These are phyloP conservation scores for Sugiyamaella pinicola DNA, from an alignment of 1,139 yeast species.

Conservation along the genomic window DNA sequence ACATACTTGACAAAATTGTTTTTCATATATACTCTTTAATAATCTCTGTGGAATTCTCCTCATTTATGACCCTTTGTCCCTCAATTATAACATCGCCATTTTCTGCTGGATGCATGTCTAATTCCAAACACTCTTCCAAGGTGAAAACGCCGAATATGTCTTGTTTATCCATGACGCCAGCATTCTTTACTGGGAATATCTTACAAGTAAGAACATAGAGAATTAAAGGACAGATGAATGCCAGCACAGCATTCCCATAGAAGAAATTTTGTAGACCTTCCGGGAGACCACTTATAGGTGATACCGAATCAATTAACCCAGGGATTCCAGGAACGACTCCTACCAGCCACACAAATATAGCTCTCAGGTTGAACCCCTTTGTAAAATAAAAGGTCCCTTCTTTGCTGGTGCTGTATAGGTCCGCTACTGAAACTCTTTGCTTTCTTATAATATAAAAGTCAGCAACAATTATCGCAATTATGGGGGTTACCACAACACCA, in stretches of 20 bases:
- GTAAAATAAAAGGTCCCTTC: constrained; percentile 47
- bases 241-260: constrained; percentile 24
- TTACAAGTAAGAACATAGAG: constrained; percentile 22
- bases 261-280: constrained; percentile 19
- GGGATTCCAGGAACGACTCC: constrained; percentile 51
- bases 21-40: neutral
- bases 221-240: constrained; percentile 23
- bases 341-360: constrained; percentile 46
- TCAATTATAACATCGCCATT: neutral
- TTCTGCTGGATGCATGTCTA: constrained; percentile 1
- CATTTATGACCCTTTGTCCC: neutral
- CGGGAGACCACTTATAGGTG: constrained; percentile 5
- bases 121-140: constrained; percentile 1
- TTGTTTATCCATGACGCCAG: constrained; percentile 19
- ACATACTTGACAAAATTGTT: no score
- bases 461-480: constrained; percentile 48
- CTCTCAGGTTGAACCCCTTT: constrained; percentile 49
- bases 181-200: constrained; percentile 19
- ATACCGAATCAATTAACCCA: constrained; percentile 39
- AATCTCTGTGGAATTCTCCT: neutral
- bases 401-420: constrained; percentile 44
- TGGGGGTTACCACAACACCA: constrained; percentile 51
- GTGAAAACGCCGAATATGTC: constrained; percentile 23
- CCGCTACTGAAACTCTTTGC: constrained; percentile 40
- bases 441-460: constrained; percentile 48